Evolutionary conservation across 2,329 filamentous ascomycete species (phyloP), one percentile per base, ranked within the genome.

Genomic region (Chaetomiaceae sp.): DNA sequence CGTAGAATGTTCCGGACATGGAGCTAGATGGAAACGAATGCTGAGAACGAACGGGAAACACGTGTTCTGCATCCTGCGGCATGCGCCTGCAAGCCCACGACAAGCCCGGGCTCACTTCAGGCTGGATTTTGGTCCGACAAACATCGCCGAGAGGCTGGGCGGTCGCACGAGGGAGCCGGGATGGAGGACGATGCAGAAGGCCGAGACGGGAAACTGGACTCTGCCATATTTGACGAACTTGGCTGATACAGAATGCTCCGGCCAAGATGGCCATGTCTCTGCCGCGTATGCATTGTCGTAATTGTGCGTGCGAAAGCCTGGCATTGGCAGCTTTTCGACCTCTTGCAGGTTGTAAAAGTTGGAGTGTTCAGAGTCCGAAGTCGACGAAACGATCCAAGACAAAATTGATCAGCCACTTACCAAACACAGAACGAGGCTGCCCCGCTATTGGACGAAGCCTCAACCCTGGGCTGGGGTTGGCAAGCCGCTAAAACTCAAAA

Each of bases 181-280:
- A 14, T 14, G 36, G 22, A 33, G 17, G 27, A n/a, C 33, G 47
- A 20, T 17, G 47, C 47, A 42, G 27, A 23, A 15, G 15, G 17
- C 4, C 15, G 34, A 39, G 23, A 11, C 33, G 14, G 37, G 47
- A 40, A 17, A 8, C 43, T 17, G 34, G 34, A 37, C 15, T 31
- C 9, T 31, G 8, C 27, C 27, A 11, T 31, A 31, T 12, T 31
- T 31, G 9, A 12, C 27, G 8, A 31, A 11, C 8, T 31, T 9
- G 27, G 27, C n/a, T n/a, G n/a, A n/a, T 45, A 34, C 43, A 29
- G 4, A 23, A 12, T 34, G 31, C 25, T 54, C 40, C 19, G 42
- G 53, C 53, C 53, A 55, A 51, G 53, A 42, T 51, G 11, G 22
- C 42, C 33, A 22, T 38, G 42, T 47, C 43, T 49, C 17, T 49